Conservation (phyloP, 116 monocot genomes). For the Papilionanthe hybrid region DNA sequence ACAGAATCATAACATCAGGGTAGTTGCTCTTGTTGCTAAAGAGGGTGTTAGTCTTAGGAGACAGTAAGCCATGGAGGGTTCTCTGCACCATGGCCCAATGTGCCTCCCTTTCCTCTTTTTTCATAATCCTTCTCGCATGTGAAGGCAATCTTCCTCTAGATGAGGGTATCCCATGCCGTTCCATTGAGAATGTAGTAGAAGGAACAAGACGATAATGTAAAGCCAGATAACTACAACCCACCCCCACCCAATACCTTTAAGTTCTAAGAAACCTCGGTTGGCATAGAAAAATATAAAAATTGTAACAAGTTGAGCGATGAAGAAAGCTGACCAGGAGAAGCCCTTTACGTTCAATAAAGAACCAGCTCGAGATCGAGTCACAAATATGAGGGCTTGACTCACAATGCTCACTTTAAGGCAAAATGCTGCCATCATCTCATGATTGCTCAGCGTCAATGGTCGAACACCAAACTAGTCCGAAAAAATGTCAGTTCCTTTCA, state of each 20-base stretch:
- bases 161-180: conserved; percentile 76
- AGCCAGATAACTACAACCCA: conserved; percentile 97
- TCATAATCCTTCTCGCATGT: conserved; percentile 94
- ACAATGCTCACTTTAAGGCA: conserved; percentile 91
- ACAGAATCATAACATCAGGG: no score
- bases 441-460: conserved; percentile 35
- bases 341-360: conserved; percentile 69
- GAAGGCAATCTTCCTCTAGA: conserved; percentile 84
- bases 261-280: conserved; percentile 74
- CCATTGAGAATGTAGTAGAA: conserved; percentile 87
- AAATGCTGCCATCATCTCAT: conserved; percentile 72
- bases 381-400: conserved; percentile 82
- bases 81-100: conserved; percentile 92
- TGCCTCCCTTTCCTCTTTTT: conserved; percentile 79
- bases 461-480: conserved; percentile 58
- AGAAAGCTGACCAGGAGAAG: conserved; percentile 54
- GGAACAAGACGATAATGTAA: conserved; percentile 67
- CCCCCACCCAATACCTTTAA: conserved; percentile 85
- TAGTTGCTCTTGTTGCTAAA: conserved; percentile 80
- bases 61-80: conserved; percentile 86
- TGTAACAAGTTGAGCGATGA: conserved; percentile 76
- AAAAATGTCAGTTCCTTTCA: conserved; percentile 80
- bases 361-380: conserved; percentile 85
- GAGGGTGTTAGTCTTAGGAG: conserved; percentile 33
- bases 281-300: conserved; percentile 78